Conservation (phyloP, 2,329 filamentous ascomycete genomes). For the Fusarium domesticum region DNA sequence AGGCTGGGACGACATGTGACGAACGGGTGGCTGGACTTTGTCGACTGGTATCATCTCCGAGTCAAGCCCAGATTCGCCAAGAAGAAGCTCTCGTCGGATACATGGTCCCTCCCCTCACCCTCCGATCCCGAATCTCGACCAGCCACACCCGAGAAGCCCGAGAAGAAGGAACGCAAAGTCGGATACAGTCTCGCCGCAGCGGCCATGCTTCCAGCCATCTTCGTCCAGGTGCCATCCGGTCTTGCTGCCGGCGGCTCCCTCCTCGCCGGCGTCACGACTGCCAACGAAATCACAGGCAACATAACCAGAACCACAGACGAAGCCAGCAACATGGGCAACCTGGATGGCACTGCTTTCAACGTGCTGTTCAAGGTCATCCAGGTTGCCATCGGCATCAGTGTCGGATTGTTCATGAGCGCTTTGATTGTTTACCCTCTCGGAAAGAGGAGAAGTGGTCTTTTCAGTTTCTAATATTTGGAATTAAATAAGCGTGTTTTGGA, state of each 20-base stretch:
- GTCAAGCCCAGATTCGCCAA: constrained; percentile 38
- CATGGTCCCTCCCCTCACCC: constrained; percentile 32
- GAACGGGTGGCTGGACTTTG: constrained; percentile 50
- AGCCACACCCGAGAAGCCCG: constrained; percentile 16
- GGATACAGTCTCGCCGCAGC: constrained; percentile 80
- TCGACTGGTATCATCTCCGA: constrained; percentile 48
- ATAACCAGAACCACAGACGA: constrained; percentile 31
- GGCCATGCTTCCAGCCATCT: constrained; percentile 83
- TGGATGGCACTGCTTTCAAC: constrained; percentile 49
- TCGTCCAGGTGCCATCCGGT: constrained; percentile 64
- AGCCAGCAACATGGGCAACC: constrained; percentile 25
- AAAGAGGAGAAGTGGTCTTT: constrained; percentile 56
- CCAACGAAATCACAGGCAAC: constrained; percentile 52
- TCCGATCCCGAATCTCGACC: constrained; percentile 35
- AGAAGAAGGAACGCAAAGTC: constrained; percentile 41
- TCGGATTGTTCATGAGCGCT: constrained; percentile 56
- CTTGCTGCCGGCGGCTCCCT: constrained; percentile 60
- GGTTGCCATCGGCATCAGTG: constrained; percentile 60
- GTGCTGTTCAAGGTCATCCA: constrained; percentile 58
- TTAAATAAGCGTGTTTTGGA: not conserved
- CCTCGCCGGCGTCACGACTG: constrained; percentile 55
- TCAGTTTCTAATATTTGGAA: constrained; percentile 44
- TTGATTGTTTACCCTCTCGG: constrained; percentile 55
- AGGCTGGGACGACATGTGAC: constrained; percentile 59
- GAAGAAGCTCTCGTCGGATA: constrained; percentile 28